Percentiles rank a stretch among this genome's conserved stretches.
These are phyloP conservation scores for Porphyrellus cyaneotinctus DNA, from an alignment of 768 basidiomycete genomes.

Conservation along the genomic window DNA sequence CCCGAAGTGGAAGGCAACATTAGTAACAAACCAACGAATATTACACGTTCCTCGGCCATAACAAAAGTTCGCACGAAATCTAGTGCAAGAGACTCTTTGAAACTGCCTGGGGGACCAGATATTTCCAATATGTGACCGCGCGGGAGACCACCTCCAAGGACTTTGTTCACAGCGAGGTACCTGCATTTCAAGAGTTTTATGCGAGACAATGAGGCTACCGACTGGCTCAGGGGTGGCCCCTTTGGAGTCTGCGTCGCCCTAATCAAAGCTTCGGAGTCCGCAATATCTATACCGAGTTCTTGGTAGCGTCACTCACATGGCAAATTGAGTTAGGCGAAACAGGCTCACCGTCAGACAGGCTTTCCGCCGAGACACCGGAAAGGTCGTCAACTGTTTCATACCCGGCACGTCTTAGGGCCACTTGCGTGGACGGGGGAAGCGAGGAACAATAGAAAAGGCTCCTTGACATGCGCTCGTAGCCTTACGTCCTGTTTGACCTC, in stretches of 20 bases:
- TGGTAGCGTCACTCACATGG: not conserved
- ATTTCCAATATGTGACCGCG: constrained; percentile 65
- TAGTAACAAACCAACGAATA: constrained; percentile 56
- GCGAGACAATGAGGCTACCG: constrained; percentile 45
- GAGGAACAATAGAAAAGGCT: constrained; percentile 44
- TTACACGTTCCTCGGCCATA: constrained; percentile 44
- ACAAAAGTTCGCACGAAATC: constrained; percentile 48
- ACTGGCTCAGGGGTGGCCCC: constrained; percentile 44
- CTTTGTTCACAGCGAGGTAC: constrained; percentile 49
- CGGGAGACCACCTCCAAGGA: constrained; percentile 61
- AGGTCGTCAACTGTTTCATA: constrained; percentile 59
- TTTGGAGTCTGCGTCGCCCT: constrained; percentile 36
- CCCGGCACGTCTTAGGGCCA: constrained; percentile 47
- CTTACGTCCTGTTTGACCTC: not conserved
- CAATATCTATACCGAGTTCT: constrained; percentile 51
- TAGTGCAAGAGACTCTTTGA: constrained; percentile 54
- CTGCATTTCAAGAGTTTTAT: constrained; percentile 16
- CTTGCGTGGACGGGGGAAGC: constrained; percentile 44
- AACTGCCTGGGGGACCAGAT: constrained; percentile 71
- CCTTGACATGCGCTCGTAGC: constrained; percentile 29
- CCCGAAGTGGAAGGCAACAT: not conserved
- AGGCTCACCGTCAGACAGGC: constrained; percentile 48
- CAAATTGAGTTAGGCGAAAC: not conserved
- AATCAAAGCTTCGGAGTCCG: constrained; percentile 45
- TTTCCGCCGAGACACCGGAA: constrained; percentile 37